Evolutionary conservation across 1,139 yeast genomes (phyloP).

Genomic region (Debaryomycetaceae sp.): DNA sequence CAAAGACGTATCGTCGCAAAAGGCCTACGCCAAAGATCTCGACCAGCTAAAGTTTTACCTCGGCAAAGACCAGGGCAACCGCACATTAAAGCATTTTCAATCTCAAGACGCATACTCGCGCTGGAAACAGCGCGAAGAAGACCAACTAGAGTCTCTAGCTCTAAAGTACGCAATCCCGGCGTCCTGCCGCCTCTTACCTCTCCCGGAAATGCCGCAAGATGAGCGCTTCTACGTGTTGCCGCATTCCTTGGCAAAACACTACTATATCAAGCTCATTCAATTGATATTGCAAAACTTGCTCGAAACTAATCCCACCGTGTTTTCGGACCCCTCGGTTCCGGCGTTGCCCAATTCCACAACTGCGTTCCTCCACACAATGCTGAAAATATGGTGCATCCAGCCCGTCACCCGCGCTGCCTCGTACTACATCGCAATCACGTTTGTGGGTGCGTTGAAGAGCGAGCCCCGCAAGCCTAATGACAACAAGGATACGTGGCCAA

Average conservation of each 20-base stretch:
- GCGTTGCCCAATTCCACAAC: conserved; percentile 28
- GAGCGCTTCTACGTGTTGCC: conserved; percentile 36
- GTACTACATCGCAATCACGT: conserved; percentile 43
- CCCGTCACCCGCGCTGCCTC: conserved; percentile 41
- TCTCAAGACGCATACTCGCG: conserved; percentile 25
- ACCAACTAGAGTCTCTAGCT: conserved; percentile 24
- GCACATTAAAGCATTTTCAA: conserved; percentile 31
- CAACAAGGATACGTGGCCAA: conserved; percentile 15
- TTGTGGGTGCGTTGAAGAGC: conserved; percentile 26
- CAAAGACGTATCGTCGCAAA: conserved; percentile 34
- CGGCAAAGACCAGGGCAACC: conserved; percentile 30
- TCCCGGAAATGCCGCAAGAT: conserved; percentile 22
- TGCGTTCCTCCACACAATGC: conserved; percentile 33
- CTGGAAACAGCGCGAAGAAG: conserved; percentile 44
- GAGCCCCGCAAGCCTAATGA: conserved; percentile 17
- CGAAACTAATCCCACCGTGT: conserved; percentile 7
- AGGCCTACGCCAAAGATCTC: conserved; percentile 34
- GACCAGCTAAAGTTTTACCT: conserved; percentile 27
- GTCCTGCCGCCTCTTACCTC: conserved; percentile 18
- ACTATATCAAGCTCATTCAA: conserved; percentile 16
- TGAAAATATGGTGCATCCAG: conserved; percentile 54
- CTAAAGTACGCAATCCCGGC: conserved; percentile 30
- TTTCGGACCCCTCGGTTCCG: conserved; percentile 12
- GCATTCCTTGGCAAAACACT: conserved; percentile 18
- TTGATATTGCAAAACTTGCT: conserved; percentile 18